These are phyloP conservation scores for Wallacemonas sp. DNA, from an alignment of 208 protist genomes.

Conservation along the genomic window DNA sequence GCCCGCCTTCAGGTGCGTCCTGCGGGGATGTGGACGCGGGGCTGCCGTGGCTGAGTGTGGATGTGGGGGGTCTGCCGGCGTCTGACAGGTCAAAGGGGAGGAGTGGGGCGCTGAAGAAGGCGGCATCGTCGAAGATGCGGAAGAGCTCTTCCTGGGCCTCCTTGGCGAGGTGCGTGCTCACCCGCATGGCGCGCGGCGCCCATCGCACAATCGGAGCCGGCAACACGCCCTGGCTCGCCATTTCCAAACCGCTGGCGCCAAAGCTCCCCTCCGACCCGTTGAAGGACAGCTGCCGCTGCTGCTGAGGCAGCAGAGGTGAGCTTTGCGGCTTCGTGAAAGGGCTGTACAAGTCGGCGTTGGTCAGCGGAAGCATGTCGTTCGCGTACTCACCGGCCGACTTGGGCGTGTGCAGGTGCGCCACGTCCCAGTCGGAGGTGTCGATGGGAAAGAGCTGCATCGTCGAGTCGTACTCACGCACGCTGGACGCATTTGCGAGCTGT, in stretches of 20 bases:
- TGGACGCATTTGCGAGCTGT: constrained; percentile 32
- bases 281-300: neutral
- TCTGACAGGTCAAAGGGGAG: constrained; percentile 9
- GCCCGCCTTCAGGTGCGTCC: neutral
- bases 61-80: neutral
- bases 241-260: neutral
- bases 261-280: neutral
- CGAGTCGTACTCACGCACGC: constrained; percentile 60
- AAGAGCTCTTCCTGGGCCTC: constrained; percentile 34
- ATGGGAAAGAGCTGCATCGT: constrained; percentile 61
- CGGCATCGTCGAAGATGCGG: constrained; percentile 43
- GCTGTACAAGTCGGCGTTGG: constrained; percentile 18
- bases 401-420: constrained; percentile 35
- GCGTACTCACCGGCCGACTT: constrained; percentile 36
- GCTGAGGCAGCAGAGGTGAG: neutral
- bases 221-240: constrained; percentile 14
- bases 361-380: constrained; percentile 39
- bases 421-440: constrained; percentile 77
- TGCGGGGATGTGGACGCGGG: neutral
- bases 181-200: constrained; percentile 47
- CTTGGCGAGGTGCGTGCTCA: constrained; percentile 31
- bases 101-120: constrained; percentile 39
- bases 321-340: neutral
- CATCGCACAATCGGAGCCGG: constrained; percentile 63
- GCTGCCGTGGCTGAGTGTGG: neutral